These are phyloP conservation scores for Scheffersomyces amazonensis DNA, from an alignment of 805 yeast genomes.

Conservation along the genomic window DNA sequence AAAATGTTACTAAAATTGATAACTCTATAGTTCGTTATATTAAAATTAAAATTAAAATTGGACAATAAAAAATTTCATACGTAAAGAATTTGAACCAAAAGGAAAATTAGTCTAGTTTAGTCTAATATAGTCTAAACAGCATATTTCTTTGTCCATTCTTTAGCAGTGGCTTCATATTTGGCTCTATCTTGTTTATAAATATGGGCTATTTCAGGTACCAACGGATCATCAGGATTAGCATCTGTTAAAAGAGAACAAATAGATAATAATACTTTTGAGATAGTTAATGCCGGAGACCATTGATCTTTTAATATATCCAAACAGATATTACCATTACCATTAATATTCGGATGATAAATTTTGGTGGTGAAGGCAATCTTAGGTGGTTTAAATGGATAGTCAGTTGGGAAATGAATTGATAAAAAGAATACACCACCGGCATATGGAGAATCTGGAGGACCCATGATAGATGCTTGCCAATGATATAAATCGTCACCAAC, in stretches of 20 bases:
- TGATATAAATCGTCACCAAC: slow-evolving; percentile 96
- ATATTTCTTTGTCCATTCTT: slow-evolving; percentile 98
- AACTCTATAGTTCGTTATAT: too few relatives aligned
- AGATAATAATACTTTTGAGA: slow-evolving; percentile 90
- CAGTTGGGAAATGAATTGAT: slow-evolving; percentile 97
- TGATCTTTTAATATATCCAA: slow-evolving; percentile 95
- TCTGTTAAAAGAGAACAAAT: slow-evolving; percentile 95
- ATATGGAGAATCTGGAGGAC: slow-evolving; percentile 91
- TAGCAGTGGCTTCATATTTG: slow-evolving; percentile 94
- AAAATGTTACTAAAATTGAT: too few relatives aligned
- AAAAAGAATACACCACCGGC: slow-evolving; percentile 94
- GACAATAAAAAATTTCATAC: too few relatives aligned
- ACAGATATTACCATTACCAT: slow-evolving; percentile 94
- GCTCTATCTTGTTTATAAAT: slow-evolving; percentile 91
- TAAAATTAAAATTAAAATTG: too few relatives aligned
- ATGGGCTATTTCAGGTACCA: slow-evolving; percentile 97
- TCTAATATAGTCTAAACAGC: too few relatives aligned
- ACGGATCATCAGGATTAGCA: slow-evolving; percentile 98
- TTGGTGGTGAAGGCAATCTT: slow-evolving; percentile 85
- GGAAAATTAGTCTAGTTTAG: too few relatives aligned
- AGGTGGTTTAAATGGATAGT: slow-evolving; percentile 98
- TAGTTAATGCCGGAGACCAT: slow-evolving; percentile 98
- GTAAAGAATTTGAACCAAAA: too few relatives aligned
- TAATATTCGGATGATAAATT: slow-evolving; percentile 96
- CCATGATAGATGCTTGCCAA: slow-evolving; percentile 99